phyloP scores from a whole-genome alignment of 2,329 filamentous ascomycete species.

The Fusarium pininemorale region DNA sequence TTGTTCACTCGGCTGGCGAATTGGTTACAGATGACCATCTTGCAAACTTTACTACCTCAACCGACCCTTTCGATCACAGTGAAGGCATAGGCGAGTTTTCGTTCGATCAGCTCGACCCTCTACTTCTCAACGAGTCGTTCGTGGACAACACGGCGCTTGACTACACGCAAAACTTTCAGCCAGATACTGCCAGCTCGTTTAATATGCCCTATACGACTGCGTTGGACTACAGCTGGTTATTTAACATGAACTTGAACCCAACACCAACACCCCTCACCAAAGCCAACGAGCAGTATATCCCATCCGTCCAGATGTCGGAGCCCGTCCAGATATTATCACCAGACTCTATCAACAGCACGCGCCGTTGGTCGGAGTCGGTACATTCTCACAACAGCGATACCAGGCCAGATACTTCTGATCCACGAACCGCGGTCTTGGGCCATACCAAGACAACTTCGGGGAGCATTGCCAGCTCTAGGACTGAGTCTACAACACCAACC shows the following conservation, averaged over 20 bases:
- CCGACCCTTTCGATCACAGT: background rate
- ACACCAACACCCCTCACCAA: background rate
- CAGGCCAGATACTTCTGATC: background rate
- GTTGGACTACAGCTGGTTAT: slow-evolving; percentile 70
- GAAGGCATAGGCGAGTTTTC: background rate
- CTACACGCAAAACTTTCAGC: slow-evolving; percentile 66
- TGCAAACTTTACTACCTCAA: background rate
- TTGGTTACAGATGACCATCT: background rate
- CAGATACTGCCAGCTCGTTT: slow-evolving; percentile 71
- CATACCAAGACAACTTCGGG: background rate
- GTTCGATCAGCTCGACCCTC: background rate
- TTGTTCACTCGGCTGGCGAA: background rate
- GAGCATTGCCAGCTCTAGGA: background rate
- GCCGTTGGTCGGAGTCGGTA: slow-evolving; percentile 20
- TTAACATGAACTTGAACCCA: slow-evolving; percentile 53
- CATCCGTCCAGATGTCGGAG: background rate
- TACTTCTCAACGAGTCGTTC: background rate
- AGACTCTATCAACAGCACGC: slow-evolving; percentile 35
- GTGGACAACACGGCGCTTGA: background rate
- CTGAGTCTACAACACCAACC: background rate
- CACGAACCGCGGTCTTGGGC: background rate
- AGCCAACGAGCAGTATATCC: background rate
- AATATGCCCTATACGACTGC: slow-evolving; percentile 73
- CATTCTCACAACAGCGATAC: background rate
- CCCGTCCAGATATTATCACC: slow-evolving; percentile 7